Percentiles rank a stretch among this genome's conserved stretches.
Conservation (phyloP, 441 rosid species). For the Pelargonium cotyledonis region DNA sequence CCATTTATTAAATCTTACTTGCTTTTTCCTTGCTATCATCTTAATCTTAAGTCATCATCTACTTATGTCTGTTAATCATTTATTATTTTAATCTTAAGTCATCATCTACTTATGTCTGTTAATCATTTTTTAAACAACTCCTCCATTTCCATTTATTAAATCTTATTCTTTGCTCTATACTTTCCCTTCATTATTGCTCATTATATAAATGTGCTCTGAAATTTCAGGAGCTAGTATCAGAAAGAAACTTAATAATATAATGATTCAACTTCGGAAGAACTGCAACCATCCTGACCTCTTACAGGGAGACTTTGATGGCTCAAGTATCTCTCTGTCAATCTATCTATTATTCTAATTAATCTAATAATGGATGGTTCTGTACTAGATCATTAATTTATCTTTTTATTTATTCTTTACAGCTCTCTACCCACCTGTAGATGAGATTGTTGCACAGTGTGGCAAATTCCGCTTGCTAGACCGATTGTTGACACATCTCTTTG, state of each 20-base stretch:
- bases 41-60: too few species aligned
- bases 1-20: background rate
- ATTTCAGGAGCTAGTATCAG: conserved; percentile 45
- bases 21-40: too few species aligned
- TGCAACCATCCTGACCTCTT: conserved; percentile 98
- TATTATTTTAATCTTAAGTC: too few species aligned
- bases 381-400: conserved; percentile 9
- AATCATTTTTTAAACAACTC: background rate
- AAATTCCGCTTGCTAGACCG: conserved; percentile 79
- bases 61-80: too few species aligned
- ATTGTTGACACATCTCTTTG: conserved; percentile 58
- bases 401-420: conserved; percentile 34
- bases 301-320: conserved; percentile 56
- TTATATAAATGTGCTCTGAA: conserved; percentile 9
- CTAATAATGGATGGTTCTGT: background rate
- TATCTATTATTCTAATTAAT: conserved; percentile 4
- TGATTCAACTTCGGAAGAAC: conserved; percentile 84
- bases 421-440: conserved; percentile 71
- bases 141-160: background rate
- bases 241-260: conserved; percentile 71
- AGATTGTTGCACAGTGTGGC: conserved; percentile 87
- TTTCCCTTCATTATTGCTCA: conserved; percentile 7
- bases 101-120: too few species aligned
- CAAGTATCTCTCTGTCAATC: conserved; percentile 43
- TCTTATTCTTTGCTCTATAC: too few species aligned